Evolutionary conservation across 1,284 basidiomycete species (phyloP), one percentile per base, ranked within the genome.

Genomic region (Cyathus pygmaeus): DNA sequence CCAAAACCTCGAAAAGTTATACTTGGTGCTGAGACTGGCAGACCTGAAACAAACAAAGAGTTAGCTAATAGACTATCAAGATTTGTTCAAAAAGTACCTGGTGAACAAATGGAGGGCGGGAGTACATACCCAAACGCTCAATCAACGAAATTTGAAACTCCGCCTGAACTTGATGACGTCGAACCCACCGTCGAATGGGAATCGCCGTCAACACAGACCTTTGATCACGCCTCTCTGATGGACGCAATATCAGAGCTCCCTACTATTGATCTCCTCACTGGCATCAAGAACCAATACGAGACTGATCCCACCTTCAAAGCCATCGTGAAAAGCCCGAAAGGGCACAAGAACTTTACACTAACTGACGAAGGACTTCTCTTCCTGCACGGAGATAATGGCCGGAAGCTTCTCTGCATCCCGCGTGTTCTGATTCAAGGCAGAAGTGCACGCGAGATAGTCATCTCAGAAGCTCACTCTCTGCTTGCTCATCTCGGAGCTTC

Each of bases 381-480:
- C 0, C 56, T 69, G 0, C 82, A 80, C 81, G 9, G 80, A 1
- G 77, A 80, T 50, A 70, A 70, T 29, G 62, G 74, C 11, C 53
- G 59, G 1, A 65, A 71, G n/a, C 53, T 75, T 0, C 39, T 61
- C 1, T 76, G 73, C 58, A 59, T 75, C 2, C 77, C 76, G 1
- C 60, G 71, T 24, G 53, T 73, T 1, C 26, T 46, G 3, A 36
- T 72, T 6, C 50, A 66, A 15, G 62, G 60, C 5, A n/a, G 56
- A 17, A 50, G 55, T 7, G 47, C 72, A 5, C 53, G 64, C 11
- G 72, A 77, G 56, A 62, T 76, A 4, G 53, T 77, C 2, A 76
- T 78, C 3, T 56, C 65, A 5, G 70, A 73, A 36, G 70, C 67
- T 23, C 73, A 76, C 50, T 75, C 66, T 5, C 29, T 71, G 24